Percentiles rank a stretch among this genome's conserved stretches.
Conservation (phyloP, 495 filamentous ascomycete genomes). For the Bombardia bombarda region DNA sequence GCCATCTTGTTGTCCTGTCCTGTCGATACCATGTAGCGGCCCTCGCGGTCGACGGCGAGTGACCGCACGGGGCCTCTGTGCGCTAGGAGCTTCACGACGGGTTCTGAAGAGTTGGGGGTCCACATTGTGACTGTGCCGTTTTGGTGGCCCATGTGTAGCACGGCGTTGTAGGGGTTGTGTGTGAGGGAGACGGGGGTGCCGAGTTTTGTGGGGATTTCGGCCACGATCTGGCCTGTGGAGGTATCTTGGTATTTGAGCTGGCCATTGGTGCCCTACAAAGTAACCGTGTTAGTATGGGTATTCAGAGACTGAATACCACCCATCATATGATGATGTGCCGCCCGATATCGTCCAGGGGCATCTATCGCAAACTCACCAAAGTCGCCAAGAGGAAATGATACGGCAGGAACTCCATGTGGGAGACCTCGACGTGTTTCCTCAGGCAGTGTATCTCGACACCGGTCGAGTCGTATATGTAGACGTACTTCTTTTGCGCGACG, state of each 20-base stretch:
- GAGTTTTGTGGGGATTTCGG: slow-evolving; percentile 72
- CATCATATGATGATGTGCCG: no score
- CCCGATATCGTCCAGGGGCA: no score
- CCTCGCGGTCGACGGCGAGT: slow-evolving; percentile 78
- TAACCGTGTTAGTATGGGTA: no score
- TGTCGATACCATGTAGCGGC: slow-evolving; percentile 90
- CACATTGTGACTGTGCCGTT: slow-evolving; percentile 91
- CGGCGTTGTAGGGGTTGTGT: slow-evolving; percentile 86
- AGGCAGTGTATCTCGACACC: slow-evolving; percentile 91
- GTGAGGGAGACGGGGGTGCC: slow-evolving; percentile 77
- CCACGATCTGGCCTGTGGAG: slow-evolving; percentile 78
- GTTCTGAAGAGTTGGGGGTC: slow-evolving; percentile 85
- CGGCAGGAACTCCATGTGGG: slow-evolving; percentile 88
- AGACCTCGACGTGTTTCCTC: slow-evolving; percentile 83
- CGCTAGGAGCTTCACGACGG: slow-evolving; percentile 88
- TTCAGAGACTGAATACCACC: no score
- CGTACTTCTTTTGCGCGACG: slow-evolving; percentile 95
- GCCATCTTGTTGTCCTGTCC: slow-evolving; percentile 89
- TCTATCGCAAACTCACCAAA: slow-evolving; percentile 64
- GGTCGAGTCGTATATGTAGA: slow-evolving; percentile 80
- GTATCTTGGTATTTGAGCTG: slow-evolving; percentile 92
- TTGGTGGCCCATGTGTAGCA: slow-evolving; percentile 84
- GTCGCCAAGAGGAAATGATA: slow-evolving; percentile 94
- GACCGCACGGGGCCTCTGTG: slow-evolving; percentile 88
- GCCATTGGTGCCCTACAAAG: slow-evolving; percentile 74